Evolutionary conservation across 2,329 filamentous ascomycete species (phyloP), one percentile per base, ranked within the genome.

Genomic region (Cryphonectria nitschkei): DNA sequence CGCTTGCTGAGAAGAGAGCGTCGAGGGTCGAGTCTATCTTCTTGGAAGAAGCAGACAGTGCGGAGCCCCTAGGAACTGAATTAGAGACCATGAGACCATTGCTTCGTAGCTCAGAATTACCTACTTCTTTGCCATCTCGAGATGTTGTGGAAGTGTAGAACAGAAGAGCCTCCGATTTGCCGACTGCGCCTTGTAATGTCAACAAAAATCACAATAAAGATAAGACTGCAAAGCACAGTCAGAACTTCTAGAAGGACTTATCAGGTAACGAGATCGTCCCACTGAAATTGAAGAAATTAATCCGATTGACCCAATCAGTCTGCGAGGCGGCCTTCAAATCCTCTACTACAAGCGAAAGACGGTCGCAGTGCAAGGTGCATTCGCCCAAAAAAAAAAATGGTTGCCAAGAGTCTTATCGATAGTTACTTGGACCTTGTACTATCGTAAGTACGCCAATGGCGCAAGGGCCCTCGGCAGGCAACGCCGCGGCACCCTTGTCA

Each of bases 1-100:
- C 92, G 84, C 92, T 94, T 70, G 86, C 84, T 70, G 90, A 86
- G 81, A 94, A 94, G 54, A 94, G 85, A 73, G 90, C 89, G 76
- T 90, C 86, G 75, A 94, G 84, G 69, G 85, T 82, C 79, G 92
- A 90, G 83, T 94, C 92, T 72, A 94, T 84, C 72, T 85, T 84
- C 79, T 87, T 87, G 70, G 83, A 81, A 50, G 84, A 81, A 73
- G 83, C 84, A 67, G 79, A 74, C 72, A 88, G 75, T 70, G 76
- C 75, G 62, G 78, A 76, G 77, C 80, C 81, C 74, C 83, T 85
- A 73, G 32, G 66, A 70, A 52, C 61, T 46, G 52, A 43, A 43
- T 73, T 67, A 73, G 70, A 39, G 39, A 62, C 19, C 37, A 2
- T 50, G 32, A 19, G 3, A 29, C 1, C 19, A 3, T 26, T 37